A percentile compares a stretch with the other conserved stretches of the same genome.
phyloP scores from a whole-genome alignment of 805 yeast genomes.

The Saccharomycopsis vini region DNA sequence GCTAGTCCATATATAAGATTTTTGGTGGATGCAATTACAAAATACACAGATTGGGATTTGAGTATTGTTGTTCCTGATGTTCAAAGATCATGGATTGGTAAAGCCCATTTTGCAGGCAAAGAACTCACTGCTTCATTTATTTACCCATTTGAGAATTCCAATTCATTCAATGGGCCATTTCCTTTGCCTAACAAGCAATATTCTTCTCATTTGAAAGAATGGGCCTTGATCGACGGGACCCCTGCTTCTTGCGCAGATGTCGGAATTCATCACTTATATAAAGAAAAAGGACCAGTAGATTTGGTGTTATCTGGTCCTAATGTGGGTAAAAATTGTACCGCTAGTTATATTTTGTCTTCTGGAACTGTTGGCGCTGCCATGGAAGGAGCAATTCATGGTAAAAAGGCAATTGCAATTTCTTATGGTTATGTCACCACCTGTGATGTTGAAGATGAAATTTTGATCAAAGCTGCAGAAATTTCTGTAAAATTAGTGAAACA shows the following conservation, averaged over 20 bases:
- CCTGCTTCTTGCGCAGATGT: conserved; percentile 95
- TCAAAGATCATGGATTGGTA: conserved; percentile 94
- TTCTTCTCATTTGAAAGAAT: conserved; percentile 47
- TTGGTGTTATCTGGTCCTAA: conserved; percentile 92
- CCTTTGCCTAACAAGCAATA: conserved; percentile 36
- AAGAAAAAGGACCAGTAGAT: conserved; percentile 56
- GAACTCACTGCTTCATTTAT: conserved; percentile 52
- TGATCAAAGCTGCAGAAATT: conserved; percentile 58
- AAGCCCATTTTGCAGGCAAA: conserved; percentile 86
- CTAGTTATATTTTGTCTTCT: conserved; percentile 78
- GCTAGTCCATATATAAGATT: conserved; percentile 81
- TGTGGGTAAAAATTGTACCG: conserved; percentile 86
- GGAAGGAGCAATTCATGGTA: conserved; percentile 74
- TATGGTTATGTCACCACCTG: conserved; percentile 64
- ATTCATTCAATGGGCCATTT: conserved; percentile 61
- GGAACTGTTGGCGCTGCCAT: conserved; percentile 97
- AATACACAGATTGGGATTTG: conserved; percentile 72
- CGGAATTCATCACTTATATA: conserved; percentile 66
- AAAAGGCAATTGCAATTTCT: conserved; percentile 70
- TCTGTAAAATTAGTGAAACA: conserved; percentile 56
- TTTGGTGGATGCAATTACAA: conserved; percentile 59
- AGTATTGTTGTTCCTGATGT: conserved; percentile 74
- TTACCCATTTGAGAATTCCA: conserved; percentile 48
- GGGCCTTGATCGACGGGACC: conserved; percentile 85
- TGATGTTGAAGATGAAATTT: conserved; percentile 39